Evolutionary conservation across 768 basidiomycete genomes (phyloP).

Genomic region (Amylocystis lapponica): DNA sequence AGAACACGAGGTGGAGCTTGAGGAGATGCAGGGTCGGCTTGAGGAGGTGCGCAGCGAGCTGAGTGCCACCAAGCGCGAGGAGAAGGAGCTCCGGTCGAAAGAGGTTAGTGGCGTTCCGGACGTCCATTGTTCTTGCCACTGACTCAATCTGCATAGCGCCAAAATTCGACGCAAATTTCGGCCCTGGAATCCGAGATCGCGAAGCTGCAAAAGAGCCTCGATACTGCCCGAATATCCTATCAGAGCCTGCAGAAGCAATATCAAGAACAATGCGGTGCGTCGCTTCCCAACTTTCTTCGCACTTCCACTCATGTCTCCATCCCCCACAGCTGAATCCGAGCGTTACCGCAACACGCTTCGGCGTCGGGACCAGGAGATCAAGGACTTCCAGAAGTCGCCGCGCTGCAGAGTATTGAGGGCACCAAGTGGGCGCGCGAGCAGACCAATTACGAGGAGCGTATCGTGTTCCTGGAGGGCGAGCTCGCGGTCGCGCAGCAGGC

Average conservation of each 20-base stretch:
- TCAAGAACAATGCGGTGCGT: slow-evolving; percentile 78
- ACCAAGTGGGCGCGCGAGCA: slow-evolving; percentile 65
- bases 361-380: slow-evolving; percentile 68
- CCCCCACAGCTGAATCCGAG: slow-evolving; percentile 60
- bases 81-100: slow-evolving; percentile 86
- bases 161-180: slow-evolving; percentile 59
- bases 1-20: slow-evolving; percentile 80
- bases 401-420: slow-evolving; percentile 59
- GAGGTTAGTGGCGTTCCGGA: slow-evolving; percentile 50
- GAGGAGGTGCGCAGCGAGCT: slow-evolving; percentile 80
- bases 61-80: slow-evolving; percentile 76
- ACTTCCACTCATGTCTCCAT: slow-evolving; percentile 1
- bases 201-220: slow-evolving; percentile 68
- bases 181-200: slow-evolving; percentile 75
- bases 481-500: slow-evolving; percentile 64
- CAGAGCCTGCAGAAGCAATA: slow-evolving; percentile 81
- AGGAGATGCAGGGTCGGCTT: slow-evolving; percentile 68
- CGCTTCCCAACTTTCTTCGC: neutral
- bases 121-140: slow-evolving; percentile 5
- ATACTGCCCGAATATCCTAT: slow-evolving; percentile 67
- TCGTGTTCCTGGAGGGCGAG: slow-evolving; percentile 66
- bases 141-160: slow-evolving; percentile 33
- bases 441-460: slow-evolving; percentile 64
- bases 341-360: slow-evolving; percentile 71
- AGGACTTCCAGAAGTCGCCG: slow-evolving; percentile 51